Base-by-base conservation (phyloP, 805 yeast species). In the Dipodascopsis uninucleata region DNA sequence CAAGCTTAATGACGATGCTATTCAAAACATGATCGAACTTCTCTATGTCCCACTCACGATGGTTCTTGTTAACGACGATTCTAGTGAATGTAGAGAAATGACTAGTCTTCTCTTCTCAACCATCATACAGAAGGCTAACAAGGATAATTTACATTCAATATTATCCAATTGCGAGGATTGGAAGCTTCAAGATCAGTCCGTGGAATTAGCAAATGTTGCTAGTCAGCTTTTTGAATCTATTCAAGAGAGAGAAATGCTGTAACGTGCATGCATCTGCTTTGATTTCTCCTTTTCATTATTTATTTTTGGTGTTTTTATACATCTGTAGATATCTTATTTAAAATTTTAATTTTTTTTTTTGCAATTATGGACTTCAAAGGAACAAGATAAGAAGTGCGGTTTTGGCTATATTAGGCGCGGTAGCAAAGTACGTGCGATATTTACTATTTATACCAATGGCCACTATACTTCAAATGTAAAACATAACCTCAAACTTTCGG, bases 21-120 rank as follows among this genome's bases (percentile, higher is more conserved):
- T 59, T 3, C 57, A 57, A 16, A 81, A 77, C 44, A 62, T 87
- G 26, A 70, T 89, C 1, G 69, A 85, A 0, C 81, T 95, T 1
- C 85, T 89, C 58, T 93, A 87, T 60, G 82, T 89, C 39, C 85
- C 88, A 0, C 70, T 93, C 44, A 80, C 94, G 0, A 79, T 84
- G 61, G 82, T 85, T 18, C 66, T 85, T 12, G 81, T 84, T 25
- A 77, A 84, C 39, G 98, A 93, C 61, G 83, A 83, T 39, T 72
- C 84, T 3, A 69, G 82, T 5, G 79, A 76, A 47, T 89, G 97
- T 60, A 78, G 95, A 47, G 95, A 85, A 59, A 81, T 82, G 83
- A 86, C 97, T 0, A 63, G 81, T 4, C 67, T 78, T 7, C 68
- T 88, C 36, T 68, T 87, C 21, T 62, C 72, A 2, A 69, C 69